Evolutionary conservation across 2,329 filamentous ascomycete species (phyloP).

Genomic region (Aphanoascus verrucosus): DNA sequence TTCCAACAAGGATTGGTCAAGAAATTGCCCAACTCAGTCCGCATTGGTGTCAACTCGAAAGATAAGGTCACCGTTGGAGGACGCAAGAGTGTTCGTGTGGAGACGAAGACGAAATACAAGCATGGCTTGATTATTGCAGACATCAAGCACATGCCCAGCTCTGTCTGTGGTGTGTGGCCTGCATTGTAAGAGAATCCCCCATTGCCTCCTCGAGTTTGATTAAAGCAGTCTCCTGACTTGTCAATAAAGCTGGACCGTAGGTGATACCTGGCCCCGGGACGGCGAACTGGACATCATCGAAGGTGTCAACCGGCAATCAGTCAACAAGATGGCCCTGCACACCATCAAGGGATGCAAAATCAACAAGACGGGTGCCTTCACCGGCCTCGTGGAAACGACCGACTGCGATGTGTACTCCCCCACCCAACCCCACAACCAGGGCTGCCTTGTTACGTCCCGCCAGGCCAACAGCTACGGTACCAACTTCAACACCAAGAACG

Average conservation of each 20-base stretch:
- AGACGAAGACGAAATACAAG: slow-evolving; percentile 53
- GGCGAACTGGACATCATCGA: slow-evolving; percentile 77
- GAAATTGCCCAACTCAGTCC: slow-evolving; percentile 46
- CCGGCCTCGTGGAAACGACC: slow-evolving; percentile 38
- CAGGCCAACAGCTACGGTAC: slow-evolving; percentile 49
- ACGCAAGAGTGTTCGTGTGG: slow-evolving; percentile 60
- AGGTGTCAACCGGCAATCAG: slow-evolving; percentile 54
- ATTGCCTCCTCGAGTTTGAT: background rate
- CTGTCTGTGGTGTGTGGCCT: slow-evolving; percentile 62
- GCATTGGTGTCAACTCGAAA: slow-evolving; percentile 58
- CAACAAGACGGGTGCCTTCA: slow-evolving; percentile 38
- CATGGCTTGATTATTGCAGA: slow-evolving; percentile 62
- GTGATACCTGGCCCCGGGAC: slow-evolving; percentile 55
- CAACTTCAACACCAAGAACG: slow-evolving; percentile 58
- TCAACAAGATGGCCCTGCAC: slow-evolving; percentile 58
- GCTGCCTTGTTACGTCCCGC: slow-evolving; percentile 48
- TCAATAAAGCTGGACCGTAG: slow-evolving; percentile 43
- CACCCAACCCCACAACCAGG: slow-evolving; percentile 39
- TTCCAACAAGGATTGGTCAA: slow-evolving; percentile 49
- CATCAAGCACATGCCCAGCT: slow-evolving; percentile 61
- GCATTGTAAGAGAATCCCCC: slow-evolving; percentile 42
- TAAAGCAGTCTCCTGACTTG: slow-evolving; percentile 8
- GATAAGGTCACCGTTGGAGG: slow-evolving; percentile 48
- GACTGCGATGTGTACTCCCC: slow-evolving; percentile 48
- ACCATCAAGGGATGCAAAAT: slow-evolving; percentile 52